Percentiles rank a stretch among this genome's conserved stretches.
Evolutionary conservation across 2,329 filamentous ascomycete species (phyloP).

Genomic region (Clonostachys rosea): DNA sequence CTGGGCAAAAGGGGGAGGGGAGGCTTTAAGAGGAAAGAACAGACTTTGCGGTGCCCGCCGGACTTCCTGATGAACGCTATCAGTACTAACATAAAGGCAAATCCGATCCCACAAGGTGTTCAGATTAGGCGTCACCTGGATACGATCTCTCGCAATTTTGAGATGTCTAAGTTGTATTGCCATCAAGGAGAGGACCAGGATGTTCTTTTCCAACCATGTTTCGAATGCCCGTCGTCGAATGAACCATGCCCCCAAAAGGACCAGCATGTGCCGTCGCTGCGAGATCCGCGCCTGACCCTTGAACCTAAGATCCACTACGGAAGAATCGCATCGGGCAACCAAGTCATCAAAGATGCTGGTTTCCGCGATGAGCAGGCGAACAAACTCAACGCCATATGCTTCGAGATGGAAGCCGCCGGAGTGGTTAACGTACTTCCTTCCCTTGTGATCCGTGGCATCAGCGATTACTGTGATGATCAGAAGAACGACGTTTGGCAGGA

Average conservation of each 20-base stretch:
- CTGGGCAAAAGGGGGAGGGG: slow-evolving; percentile 6
- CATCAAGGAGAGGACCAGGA: background rate
- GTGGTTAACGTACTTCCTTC: slow-evolving; percentile 15
- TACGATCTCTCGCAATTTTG: background rate
- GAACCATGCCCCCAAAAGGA: background rate
- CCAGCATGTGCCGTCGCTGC: background rate
- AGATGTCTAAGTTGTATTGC: background rate
- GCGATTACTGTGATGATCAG: slow-evolving; percentile 28
- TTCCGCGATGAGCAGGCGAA: background rate
- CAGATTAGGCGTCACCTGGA: background rate
- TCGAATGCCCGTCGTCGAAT: too few relatives aligned
- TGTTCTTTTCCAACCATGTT: background rate
- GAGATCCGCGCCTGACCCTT: slow-evolving; percentile 8
- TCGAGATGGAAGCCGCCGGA: background rate
- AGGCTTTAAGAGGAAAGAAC: background rate
- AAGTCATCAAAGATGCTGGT: slow-evolving; percentile 3
- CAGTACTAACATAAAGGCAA: background rate
- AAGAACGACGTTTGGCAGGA: slow-evolving; percentile 24
- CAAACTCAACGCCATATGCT: background rate
- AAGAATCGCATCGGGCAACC: slow-evolving; percentile 3
- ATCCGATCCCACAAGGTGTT: background rate
- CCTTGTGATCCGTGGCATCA: slow-evolving; percentile 25
- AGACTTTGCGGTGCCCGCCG: background rate
- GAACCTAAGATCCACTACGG: slow-evolving; percentile 6
- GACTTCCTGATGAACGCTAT: background rate